A percentile compares a stretch with the other conserved stretches of the same genome.
Evolutionary conservation across 305 asterid genomes (phyloP).

Genomic region (Fraxinus paxiana): DNA sequence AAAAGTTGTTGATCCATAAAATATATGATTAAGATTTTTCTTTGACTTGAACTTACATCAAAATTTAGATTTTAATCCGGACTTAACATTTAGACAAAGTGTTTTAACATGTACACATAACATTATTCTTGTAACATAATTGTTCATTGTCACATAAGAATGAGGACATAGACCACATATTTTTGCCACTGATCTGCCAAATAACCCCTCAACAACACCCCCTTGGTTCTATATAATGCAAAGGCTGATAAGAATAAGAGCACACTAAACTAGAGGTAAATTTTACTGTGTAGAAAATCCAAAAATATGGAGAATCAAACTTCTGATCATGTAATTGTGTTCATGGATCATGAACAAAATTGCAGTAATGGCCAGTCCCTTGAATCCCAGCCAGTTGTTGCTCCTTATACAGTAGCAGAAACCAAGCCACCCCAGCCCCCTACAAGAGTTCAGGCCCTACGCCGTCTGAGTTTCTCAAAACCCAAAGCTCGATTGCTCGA

Average conservation of each 20-base stretch:
- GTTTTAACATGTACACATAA: not conserved
- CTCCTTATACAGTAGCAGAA: conserved; percentile 1
- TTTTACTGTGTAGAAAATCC: not conserved
- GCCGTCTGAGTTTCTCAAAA: conserved; percentile 50
- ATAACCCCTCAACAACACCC: not conserved
- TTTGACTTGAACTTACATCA: not conserved
- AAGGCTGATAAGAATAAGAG: not conserved
- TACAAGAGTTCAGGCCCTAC: conserved; percentile 25
- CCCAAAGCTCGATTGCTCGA: conserved; percentile 52
- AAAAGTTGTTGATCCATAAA: not conserved
- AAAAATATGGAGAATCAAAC: conserved; percentile 28
- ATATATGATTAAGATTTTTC: not conserved
- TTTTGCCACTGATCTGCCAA: not conserved
- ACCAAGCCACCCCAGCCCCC: conserved; percentile 21
- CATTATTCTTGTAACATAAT: not conserved
- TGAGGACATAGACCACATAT: not conserved
- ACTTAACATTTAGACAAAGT: not conserved
- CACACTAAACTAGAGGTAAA: not conserved
- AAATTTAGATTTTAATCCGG: not conserved
- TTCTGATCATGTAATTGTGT: conserved; percentile 39
- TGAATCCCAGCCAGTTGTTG: conserved; percentile 10
- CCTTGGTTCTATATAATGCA: conserved; percentile 16
- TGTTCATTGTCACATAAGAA: not conserved
- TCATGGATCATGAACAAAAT: conserved; percentile 28
- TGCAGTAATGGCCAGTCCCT: conserved; percentile 8